Base-by-base conservation (phyloP, 208 protist species). In the Eutreptiella sp. region DNA sequence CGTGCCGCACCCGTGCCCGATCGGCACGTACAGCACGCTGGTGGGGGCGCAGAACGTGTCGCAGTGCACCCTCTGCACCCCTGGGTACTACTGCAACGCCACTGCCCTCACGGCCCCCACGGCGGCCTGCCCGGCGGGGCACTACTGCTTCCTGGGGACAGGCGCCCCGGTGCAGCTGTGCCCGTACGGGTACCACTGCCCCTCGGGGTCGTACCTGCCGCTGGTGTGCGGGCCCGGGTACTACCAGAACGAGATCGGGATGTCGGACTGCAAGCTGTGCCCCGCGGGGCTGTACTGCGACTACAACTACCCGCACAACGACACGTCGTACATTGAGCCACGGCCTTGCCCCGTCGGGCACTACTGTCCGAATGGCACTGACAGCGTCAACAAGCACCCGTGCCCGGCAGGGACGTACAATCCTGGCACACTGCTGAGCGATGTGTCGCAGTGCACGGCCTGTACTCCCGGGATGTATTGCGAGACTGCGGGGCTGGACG, bases 391-490 rank as follows among this genome's bases (percentile, higher is more conserved):
- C 2, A 73, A 70, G 19, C 42, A 16, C 1, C 23, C 29, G 5
- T 82, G 75, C 61, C 35, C 65, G 19, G 33, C 19, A 1, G 75
- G 75, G 19, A 53, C 46, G 2, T 81, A 69, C 38, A 54, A 45
- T 4, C 29, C 63, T 14, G 31, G 14, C 27, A 70, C 19, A 0
- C 33, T 38, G 23, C 2, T 4, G 58, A 29, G 16, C 31, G 53
- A 27, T 21, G 0, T 11, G 7, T 34, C 36, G 29, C 4, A 31
- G 21, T 75, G 69, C 59, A 14, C 67, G 19, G 4, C 31, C 21
- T 75, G 69, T 42, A 19, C 58, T 2, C 21, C 64, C 35, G 73
- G 73, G 4, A 5, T 41, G 28, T 78, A 79, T 36, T 79, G 72
- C 42, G 33, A 3, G 7, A 38, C 11, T 9, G 24, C 16, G 21